Conservation (phyloP, 768 basidiomycete genomes). For the Sutorius australiensis region DNA sequence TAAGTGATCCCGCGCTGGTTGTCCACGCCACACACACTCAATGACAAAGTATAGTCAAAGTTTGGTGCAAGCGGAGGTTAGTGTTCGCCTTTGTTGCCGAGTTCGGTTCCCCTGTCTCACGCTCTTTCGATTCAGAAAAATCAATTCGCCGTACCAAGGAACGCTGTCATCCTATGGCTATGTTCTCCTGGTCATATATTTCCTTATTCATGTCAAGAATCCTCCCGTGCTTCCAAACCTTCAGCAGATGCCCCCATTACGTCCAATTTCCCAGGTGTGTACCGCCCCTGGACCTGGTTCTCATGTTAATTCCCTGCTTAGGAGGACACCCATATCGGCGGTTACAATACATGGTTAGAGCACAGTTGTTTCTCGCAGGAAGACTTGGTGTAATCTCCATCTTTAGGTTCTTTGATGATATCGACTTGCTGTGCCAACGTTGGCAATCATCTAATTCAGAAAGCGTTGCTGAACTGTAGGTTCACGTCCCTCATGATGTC, state of each 20-base stretch:
- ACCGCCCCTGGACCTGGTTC: constrained; percentile 6
- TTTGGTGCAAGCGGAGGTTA: constrained; percentile 95
- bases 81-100: neutral
- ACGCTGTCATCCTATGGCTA: constrained; percentile 97
- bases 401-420: constrained; percentile 92
- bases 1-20: constrained; percentile 47
- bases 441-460: constrained; percentile 96
- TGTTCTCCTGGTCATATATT: constrained; percentile 96
- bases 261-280: constrained; percentile 74
- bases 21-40: constrained; percentile 9
- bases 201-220: constrained; percentile 95
- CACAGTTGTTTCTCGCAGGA: constrained; percentile 2
- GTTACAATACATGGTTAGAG: constrained; percentile 74
- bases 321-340: constrained; percentile 80
- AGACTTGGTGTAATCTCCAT: constrained; percentile 8
- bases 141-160: constrained; percentile 97
- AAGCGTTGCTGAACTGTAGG: constrained; percentile 87
- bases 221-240: constrained; percentile 95
- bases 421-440: constrained; percentile 83
- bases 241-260: constrained; percentile 89
- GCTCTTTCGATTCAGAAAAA: constrained; percentile 59
- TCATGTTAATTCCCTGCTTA: constrained; percentile 26
- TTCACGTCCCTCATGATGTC: constrained; percentile 10
- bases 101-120: neutral
- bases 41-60: constrained; percentile 67